Percentiles rank a stretch among this genome's conserved stretches.
Conservation (phyloP, 257 asterid genomes). For the Fraxinus americana region DNA sequence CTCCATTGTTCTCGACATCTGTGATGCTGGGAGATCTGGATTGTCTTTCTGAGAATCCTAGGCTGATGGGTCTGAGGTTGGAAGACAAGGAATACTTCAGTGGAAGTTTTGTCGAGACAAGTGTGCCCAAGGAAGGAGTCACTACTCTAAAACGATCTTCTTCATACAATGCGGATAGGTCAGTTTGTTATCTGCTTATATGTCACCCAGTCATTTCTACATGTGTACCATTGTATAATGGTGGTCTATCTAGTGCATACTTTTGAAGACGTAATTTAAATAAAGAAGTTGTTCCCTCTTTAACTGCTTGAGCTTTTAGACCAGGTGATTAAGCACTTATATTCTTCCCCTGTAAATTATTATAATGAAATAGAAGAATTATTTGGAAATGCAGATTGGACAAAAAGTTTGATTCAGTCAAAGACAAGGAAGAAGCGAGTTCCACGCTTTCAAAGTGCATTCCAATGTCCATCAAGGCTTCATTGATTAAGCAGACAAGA, state of each 20-base stretch:
- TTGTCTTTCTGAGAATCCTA: constrained; percentile 71
- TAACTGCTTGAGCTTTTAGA: too few species aligned
- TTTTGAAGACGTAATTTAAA: too few species aligned
- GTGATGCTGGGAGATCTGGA: constrained; percentile 75
- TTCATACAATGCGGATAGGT: constrained; percentile 87
- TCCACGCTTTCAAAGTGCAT: constrained; percentile 62
- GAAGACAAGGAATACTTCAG: constrained; percentile 95
- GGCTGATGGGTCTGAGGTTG: constrained; percentile 51
- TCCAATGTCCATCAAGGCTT: constrained; percentile 75
- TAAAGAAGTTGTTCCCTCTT: too few species aligned
- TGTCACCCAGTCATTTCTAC: not conserved
- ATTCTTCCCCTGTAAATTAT: too few species aligned
- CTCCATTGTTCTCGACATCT: constrained; percentile 79
- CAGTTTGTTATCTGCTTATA: constrained; percentile 13
- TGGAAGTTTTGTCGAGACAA: constrained; percentile 87
- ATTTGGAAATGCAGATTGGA: constrained; percentile 52
- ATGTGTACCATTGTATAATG: too few species aligned
- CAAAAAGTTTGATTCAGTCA: constrained; percentile 51
- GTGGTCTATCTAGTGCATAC: too few species aligned
- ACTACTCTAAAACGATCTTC: constrained; percentile 73
- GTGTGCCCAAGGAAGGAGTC: constrained; percentile 62
- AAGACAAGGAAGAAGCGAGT: constrained; percentile 54
- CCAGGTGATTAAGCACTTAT: too few species aligned
- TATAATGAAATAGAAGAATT: not conserved
- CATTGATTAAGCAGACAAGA: constrained; percentile 76